Conservation (phyloP, 2,329 filamentous ascomycete species). For the Curvularia lunata region DNA sequence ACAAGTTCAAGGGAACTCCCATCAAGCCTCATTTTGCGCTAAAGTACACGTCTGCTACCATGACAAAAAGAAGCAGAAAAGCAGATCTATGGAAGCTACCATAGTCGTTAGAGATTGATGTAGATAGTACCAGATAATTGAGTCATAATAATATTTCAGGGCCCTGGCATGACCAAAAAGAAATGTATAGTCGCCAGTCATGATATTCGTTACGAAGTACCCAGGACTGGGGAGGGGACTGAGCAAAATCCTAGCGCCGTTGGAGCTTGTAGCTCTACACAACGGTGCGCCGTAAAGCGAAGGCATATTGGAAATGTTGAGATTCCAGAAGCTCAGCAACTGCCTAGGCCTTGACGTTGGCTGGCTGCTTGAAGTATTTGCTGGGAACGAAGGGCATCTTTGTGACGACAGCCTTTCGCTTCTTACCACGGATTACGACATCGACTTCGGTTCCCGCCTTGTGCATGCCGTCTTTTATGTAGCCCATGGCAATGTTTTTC, state of each 20-base stretch:
- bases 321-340: not conserved
- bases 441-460: slow-evolving; percentile 83
- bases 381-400: slow-evolving; percentile 89
- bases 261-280: not conserved
- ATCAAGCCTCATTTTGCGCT: not conserved
- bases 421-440: slow-evolving; percentile 77
- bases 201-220: not conserved
- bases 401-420: slow-evolving; percentile 74
- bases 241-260: not conserved
- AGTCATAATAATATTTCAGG: not conserved
- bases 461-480: slow-evolving; percentile 80
- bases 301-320: slow-evolving; percentile 1
- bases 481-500: slow-evolving; percentile 96
- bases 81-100: not conserved
- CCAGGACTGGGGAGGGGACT: not conserved
- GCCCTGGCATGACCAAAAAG: not conserved
- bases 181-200: not conserved
- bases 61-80: not conserved
- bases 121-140: not conserved
- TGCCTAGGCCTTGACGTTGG: slow-evolving; percentile 33
- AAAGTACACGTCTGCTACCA: not conserved
- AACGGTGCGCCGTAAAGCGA: not conserved
- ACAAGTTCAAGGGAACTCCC: not conserved
- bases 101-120: not conserved
- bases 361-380: slow-evolving; percentile 68